Conservation (phyloP, 805 yeast species). For the Schwanniomyces sp. region DNA sequence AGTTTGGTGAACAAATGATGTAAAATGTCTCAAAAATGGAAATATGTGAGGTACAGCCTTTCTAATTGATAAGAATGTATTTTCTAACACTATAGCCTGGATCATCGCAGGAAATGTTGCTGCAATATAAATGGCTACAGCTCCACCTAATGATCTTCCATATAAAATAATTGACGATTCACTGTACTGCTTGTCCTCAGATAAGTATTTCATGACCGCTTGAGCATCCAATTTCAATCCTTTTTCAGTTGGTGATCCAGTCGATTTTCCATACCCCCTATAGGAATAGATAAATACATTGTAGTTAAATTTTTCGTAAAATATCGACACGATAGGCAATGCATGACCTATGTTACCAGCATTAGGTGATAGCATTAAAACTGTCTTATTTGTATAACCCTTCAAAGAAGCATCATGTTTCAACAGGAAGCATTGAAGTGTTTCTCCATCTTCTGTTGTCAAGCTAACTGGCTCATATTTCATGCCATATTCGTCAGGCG, state of each 20-base stretch:
- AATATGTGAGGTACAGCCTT: conserved; percentile 73
- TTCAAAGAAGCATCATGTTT: conserved; percentile 44
- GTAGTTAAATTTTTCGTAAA: conserved; percentile 60
- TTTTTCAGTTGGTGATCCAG: conserved; percentile 71
- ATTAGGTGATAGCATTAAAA: conserved; percentile 81
- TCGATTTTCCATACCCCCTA: conserved; percentile 84
- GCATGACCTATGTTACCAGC: conserved; percentile 96
- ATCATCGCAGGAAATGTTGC: conserved; percentile 51
- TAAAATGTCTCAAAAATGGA: conserved; percentile 59
- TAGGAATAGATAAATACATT: conserved; percentile 86
- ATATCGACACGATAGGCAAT: conserved; percentile 72
- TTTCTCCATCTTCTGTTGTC: conserved; percentile 68
- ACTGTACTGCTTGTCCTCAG: conserved; percentile 49
- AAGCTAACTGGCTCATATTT: conserved; percentile 59
- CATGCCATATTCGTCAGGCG: conserved; percentile 71
- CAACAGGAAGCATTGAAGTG: conserved; percentile 63
- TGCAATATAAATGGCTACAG: conserved; percentile 84
- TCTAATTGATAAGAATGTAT: conserved; percentile 76
- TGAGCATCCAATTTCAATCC: conserved; percentile 86
- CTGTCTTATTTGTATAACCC: conserved; percentile 58
- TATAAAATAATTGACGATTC: conserved; percentile 62
- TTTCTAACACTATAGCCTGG: conserved; percentile 74
- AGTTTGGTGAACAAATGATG: conserved; percentile 66
- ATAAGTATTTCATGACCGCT: conserved; percentile 61
- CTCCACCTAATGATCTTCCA: conserved; percentile 94